Conservation (phyloP, 2,329 filamentous ascomycete species). For the Zasmidium angulare region DNA sequence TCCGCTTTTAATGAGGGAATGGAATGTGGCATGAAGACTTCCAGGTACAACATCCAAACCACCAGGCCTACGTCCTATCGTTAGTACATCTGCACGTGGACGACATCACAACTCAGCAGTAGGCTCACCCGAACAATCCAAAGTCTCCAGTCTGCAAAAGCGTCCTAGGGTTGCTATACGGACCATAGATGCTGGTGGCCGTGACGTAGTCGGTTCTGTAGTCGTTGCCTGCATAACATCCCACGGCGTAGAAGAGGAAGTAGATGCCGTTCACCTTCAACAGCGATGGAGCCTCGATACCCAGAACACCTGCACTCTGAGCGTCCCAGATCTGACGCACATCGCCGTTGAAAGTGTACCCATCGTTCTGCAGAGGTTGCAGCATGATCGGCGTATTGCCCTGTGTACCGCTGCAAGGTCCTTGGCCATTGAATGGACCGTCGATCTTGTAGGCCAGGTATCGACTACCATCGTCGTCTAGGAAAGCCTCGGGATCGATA, state of each 20-base stretch:
- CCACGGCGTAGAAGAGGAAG: conserved; percentile 27
- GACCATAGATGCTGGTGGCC: conserved; percentile 16
- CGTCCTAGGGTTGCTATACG: conserved; percentile 21
- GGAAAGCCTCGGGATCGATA: conserved; percentile 63
- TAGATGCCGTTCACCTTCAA: conserved; percentile 18
- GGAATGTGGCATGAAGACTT: not conserved
- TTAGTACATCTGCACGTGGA: not conserved
- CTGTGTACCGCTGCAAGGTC: conserved; percentile 44
- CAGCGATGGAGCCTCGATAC: conserved; percentile 25
- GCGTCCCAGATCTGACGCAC: conserved; percentile 22
- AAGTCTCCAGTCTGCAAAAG: conserved; percentile 24
- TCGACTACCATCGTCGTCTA: conserved; percentile 53
- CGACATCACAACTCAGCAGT: not conserved
- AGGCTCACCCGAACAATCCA: conserved; percentile 13
- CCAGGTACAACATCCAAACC: not conserved
- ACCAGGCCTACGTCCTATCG: not conserved
- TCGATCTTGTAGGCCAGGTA: conserved; percentile 68
- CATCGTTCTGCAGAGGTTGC: conserved; percentile 53
- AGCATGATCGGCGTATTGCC: conserved; percentile 57
- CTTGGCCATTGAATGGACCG: conserved; percentile 51
- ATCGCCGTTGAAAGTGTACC: conserved; percentile 30
- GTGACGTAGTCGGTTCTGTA: conserved; percentile 27
- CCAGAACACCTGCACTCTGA: conserved; percentile 19
- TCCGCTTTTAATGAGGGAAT: not conserved
- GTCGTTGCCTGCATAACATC: conserved; percentile 22